Base-by-base conservation (phyloP, 1,284 basidiomycete species). In the Cutaneotrichosporon cutaneum region DNA sequence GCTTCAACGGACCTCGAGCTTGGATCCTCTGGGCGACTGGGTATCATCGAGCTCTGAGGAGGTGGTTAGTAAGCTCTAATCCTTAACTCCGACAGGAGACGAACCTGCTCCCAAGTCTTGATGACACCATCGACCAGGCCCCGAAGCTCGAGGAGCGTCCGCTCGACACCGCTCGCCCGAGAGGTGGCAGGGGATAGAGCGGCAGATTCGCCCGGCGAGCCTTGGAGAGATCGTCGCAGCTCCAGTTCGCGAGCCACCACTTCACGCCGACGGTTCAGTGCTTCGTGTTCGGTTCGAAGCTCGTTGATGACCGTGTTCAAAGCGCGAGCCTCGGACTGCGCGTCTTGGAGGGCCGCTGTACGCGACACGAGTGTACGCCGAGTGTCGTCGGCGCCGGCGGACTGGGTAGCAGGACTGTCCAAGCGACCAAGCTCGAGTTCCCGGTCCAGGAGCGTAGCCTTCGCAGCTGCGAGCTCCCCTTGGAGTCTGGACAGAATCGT, bases 111-210 rank as follows among this genome's bases (percentile, higher is more conserved):
- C 76, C 76, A 78, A 14, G 66, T 59, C 51, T 68, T 68, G 21
- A 76, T 66, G 35, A 72, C 72, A 3, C 68, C 67, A 57, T 77
- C 73, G 2, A 78, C 61, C 70, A 75, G 69, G n/a, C 71, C 68
- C 27, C 75, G 67, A 3, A 78, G 66, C 44, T 78, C 75, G 53
- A 75, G 56, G 52, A 78, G 64, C 3, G 72, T 72, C 22, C 71
- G 70, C 48, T 75, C 74, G 5, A 72, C 70, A 3, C 68, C 69
- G 4, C 64, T 62, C 5, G 66, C 61, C 30, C 58, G 51, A 22
- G 45, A 14, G 26, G 36, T 51, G 13, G 45, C 33, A 11, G 35
- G 24, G 0, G 50, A 24, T 22, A 44, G 13, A 3, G 44, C 24
- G 0, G 62, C 48, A 1, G 45, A n/a, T 7, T 64, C 64, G 1